phyloP scores from a whole-genome alignment of 2,329 filamentous ascomycete species.

The Pseudogymnoascus sp. region DNA sequence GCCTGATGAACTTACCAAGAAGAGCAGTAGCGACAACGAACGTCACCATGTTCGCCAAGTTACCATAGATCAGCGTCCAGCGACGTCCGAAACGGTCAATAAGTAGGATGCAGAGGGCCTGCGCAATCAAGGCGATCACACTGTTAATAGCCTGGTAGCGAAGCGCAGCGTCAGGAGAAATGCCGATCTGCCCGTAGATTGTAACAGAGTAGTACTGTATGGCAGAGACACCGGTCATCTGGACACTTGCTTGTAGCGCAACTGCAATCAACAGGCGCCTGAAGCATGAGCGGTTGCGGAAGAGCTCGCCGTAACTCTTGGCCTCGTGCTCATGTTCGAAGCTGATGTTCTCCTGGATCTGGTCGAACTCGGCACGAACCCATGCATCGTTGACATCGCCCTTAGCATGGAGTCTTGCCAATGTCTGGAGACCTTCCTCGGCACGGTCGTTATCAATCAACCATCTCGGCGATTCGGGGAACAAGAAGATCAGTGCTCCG shows the following conservation, averaged over 20 bases:
- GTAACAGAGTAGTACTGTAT: conserved; percentile 55
- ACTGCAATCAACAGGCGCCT: conserved; percentile 52
- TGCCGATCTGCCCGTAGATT: conserved; percentile 53
- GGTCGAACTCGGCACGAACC: conserved; percentile 54
- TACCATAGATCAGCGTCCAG: conserved; percentile 63
- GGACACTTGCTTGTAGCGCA: conserved; percentile 52
- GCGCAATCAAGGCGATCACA: conserved; percentile 50
- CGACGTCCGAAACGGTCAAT: conserved; percentile 65
- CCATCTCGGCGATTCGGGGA: conserved; percentile 52
- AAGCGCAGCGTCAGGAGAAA: conserved; percentile 45
- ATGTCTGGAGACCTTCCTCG: conserved; percentile 46
- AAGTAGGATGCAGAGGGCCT: conserved; percentile 49
- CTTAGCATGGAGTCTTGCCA: conserved; percentile 52
- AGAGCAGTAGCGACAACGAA: conserved; percentile 60
- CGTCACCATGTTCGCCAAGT: conserved; percentile 59
- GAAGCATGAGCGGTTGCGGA: conserved; percentile 51
- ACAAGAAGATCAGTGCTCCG: conserved; percentile 50
- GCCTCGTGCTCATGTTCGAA: conserved; percentile 54
- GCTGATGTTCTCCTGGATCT: conserved; percentile 54
- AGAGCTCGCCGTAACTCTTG: conserved; percentile 53
- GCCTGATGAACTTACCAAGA: conserved; percentile 26
- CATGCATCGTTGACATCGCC: conserved; percentile 49
- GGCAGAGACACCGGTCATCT: conserved; percentile 57
- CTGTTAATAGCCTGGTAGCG: conserved; percentile 59
- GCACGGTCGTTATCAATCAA: conserved; percentile 50